Evolutionary conservation across 2,329 filamentous ascomycete genomes (phyloP), one percentile per base, ranked within the genome.

Genomic region (Arthroderma sp.): DNA sequence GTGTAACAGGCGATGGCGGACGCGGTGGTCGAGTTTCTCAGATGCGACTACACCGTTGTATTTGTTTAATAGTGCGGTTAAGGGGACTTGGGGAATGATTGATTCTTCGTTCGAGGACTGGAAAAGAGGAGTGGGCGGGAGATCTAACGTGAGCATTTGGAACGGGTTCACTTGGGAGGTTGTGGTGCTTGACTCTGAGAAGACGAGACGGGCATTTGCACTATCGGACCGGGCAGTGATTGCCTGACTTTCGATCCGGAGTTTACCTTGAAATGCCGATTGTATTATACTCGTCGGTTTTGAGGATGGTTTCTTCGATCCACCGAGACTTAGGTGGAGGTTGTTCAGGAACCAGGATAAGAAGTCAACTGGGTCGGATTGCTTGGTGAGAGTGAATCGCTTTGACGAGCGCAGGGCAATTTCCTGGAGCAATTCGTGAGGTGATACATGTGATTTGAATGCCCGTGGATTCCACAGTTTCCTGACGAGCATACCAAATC

Each of bases 381-480:
- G 91, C 29, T 80, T 72, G 0, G 87, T 94, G 40, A 96, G 73
- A 4, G 83, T 91, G 68, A 94, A 98, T 50, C 84, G 86, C 66
- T 95, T 95, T 54, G 82, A 88, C 30, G 88, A 95, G 40, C 81
- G 81, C 36, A 95, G 71, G 1, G 88, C 84, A 51, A 98, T 84
- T 62, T 96, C 89, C 66, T 98, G 91, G 1, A 98, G 79, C 29
- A 98, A 75, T 65, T 98, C 91, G 70, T 98, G 91, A 0, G 91
- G 91, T 6, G 89, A 96, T 43, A 98, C 91, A 64, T 98, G 91
- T 4, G 83, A 82, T 65, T 94, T 93, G 74, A 98, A 98, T 6
- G 91, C 89, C 54, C 85, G 82, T 2, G 88, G 83, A 61, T 98
- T 98, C 91, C 91, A 98, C 53, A 98, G 86, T 68, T 98, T 98